phyloP scores from a whole-genome alignment of 2,329 filamentous ascomycete species.

The Epichloe gansuensis region DNA sequence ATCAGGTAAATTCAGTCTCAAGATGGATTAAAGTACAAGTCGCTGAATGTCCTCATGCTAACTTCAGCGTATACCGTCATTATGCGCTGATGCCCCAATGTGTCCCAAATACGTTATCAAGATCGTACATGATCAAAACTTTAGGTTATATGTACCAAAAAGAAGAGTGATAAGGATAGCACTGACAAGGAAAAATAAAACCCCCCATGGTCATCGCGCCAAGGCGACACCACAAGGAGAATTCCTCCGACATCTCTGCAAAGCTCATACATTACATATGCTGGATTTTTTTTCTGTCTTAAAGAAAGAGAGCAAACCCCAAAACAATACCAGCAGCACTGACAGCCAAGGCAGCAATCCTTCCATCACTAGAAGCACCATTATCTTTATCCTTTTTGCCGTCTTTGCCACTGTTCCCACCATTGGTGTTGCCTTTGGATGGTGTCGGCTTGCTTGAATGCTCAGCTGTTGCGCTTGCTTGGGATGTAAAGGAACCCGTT shows the following conservation, averaged over 20 bases:
- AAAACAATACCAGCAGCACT: slow-evolving; percentile 17
- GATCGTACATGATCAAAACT: background rate
- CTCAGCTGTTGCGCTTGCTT: slow-evolving; percentile 9
- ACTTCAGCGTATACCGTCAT: background rate
- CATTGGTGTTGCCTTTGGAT: background rate
- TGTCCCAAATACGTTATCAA: background rate
- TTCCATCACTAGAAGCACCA: slow-evolving; percentile 13
- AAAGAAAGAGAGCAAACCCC: slow-evolving; percentile 13
- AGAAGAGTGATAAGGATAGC: background rate
- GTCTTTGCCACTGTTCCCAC: background rate
- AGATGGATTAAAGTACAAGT: too few relatives aligned
- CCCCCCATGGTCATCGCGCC: background rate
- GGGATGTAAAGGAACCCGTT: slow-evolving; percentile 14
- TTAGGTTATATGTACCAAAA: background rate
- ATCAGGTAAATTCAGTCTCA: too few relatives aligned
- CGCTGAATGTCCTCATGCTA: too few relatives aligned
- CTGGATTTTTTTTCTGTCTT: background rate
- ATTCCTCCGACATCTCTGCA: background rate
- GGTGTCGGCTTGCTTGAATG: slow-evolving; percentile 3
- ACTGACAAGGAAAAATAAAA: too few relatives aligned
- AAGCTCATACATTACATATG: background rate
- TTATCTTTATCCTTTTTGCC: slow-evolving; percentile 8
- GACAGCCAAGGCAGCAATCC: slow-evolving; percentile 16
- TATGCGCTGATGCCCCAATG: background rate
- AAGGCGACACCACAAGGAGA: background rate